These are phyloP conservation scores for Colletotrichum falcatum DNA, from an alignment of 2,329 filamentous ascomycete genomes.

Conservation along the genomic window DNA sequence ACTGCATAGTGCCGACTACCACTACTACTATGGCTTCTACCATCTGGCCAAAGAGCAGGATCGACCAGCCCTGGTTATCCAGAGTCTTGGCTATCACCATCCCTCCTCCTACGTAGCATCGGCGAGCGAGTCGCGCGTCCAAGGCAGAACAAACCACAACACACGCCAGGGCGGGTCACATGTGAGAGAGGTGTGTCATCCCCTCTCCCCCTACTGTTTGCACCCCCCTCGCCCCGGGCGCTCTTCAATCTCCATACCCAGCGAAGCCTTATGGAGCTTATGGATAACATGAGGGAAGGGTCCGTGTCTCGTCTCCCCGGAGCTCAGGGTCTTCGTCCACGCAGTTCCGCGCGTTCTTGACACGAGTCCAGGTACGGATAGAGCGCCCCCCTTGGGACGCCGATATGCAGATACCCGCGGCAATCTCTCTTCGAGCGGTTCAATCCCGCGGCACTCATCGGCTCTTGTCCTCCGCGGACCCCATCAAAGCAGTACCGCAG, in stretches of 20 bases:
- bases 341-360: conserved; percentile 18
- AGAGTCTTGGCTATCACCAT: too few species aligned
- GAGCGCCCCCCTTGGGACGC: background rate
- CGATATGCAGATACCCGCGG: background rate
- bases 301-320: conserved; percentile 16
- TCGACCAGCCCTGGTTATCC: background rate
- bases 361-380: background rate
- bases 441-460: conserved; percentile 10
- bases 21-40: too few species aligned
- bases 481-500: background rate
- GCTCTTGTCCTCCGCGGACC: background rate
- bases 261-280: conserved; percentile 26
- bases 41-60: background rate
- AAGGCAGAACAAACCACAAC: too few species aligned
- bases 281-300: conserved; percentile 13
- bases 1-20: too few species aligned
- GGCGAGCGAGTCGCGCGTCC: too few species aligned
- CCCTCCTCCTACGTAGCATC: too few species aligned
- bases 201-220: conserved; percentile 16
- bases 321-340: background rate
- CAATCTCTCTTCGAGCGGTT: conserved; percentile 3
- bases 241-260: conserved; percentile 16
- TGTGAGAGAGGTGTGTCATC: conserved; percentile 1
- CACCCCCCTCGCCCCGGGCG: conserved; percentile 10
- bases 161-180: too few species aligned